Evolutionary conservation across 1,284 basidiomycete genomes (phyloP).

Genomic region (Ceratobasidium papillatum): DNA sequence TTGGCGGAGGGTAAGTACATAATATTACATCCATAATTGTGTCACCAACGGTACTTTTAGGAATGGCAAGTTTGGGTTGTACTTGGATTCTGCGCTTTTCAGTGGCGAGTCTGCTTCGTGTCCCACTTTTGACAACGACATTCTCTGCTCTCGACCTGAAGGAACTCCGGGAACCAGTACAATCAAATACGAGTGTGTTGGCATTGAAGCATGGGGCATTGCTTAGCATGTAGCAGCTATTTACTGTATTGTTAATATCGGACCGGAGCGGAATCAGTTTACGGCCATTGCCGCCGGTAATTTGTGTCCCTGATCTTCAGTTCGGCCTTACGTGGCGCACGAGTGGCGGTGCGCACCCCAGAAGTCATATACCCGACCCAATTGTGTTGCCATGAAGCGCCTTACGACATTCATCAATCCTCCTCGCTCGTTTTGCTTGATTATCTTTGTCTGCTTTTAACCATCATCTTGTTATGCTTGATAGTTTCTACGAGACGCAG

Average conservation of each 20-base stretch:
- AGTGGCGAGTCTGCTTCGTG: constrained; percentile 86
- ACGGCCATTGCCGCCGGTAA: neutral
- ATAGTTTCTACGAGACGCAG: constrained; percentile 64
- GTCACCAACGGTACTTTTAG: constrained; percentile 54
- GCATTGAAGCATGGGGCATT: constrained; percentile 81
- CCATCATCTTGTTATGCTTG: constrained; percentile 5
- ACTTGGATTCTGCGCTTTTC: constrained; percentile 84
- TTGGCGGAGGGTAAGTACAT: constrained; percentile 84
- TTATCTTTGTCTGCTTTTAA: neutral
- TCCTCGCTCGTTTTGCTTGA: neutral
- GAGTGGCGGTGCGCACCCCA: constrained; percentile 1
- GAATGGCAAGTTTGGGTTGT: constrained; percentile 87
- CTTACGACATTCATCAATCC: constrained; percentile 15
- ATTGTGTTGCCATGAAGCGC: constrained; percentile 1
- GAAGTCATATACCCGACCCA: neutral
- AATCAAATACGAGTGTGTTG: constrained; percentile 81
- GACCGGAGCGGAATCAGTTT: neutral
- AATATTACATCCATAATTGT: neutral
- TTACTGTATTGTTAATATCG: constrained; percentile 25
- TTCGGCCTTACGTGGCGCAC: constrained; percentile 1
- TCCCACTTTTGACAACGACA: constrained; percentile 88
- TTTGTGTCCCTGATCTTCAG: neutral
- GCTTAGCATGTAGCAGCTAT: constrained; percentile 51
- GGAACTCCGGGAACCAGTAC: constrained; percentile 60
- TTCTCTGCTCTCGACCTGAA: constrained; percentile 64